phyloP scores from a whole-genome alignment of 441 rosid species.

The Erysimum pusillum region DNA sequence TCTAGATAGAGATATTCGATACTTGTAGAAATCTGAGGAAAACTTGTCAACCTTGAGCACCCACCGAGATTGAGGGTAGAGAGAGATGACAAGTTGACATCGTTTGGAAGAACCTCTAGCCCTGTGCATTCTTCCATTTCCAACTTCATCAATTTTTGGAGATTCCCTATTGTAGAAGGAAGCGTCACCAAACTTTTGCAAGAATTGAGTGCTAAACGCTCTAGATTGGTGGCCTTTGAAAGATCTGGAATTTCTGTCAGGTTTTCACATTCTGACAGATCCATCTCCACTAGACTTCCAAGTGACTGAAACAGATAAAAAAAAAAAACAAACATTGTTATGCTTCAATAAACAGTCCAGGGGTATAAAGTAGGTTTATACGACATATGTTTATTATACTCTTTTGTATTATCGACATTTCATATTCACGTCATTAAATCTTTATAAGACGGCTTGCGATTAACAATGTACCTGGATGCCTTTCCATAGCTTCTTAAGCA shows the following conservation, averaged over 20 bases:
- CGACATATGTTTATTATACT: no score
- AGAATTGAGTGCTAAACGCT: neutral
- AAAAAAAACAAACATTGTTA: no score
- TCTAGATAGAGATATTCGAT: neutral
- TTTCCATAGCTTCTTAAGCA: conserved; percentile 24
- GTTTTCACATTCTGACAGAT: neutral
- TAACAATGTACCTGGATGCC: conserved; percentile 9
- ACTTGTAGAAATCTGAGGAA: conserved; percentile 26
- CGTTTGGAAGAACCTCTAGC: conserved; percentile 21
- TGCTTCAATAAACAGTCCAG: no score
- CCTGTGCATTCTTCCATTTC: neutral
- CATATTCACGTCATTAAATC: no score
- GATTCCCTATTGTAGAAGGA: neutral
- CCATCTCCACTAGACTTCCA: neutral
- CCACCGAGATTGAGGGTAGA: neutral
- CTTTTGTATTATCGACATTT: no score
- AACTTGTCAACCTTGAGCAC: conserved; percentile 17
- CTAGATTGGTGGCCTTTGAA: conserved; percentile 11
- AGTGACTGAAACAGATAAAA: conserved; percentile 9
- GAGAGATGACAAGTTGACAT: conserved; percentile 26
- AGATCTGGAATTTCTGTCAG: conserved; percentile 27
- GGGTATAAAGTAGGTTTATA: no score
- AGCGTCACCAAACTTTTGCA: conserved; percentile 21
- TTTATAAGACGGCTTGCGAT: no score
- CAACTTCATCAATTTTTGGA: neutral